Conservation (phyloP, 495 filamentous ascomycete species). For the Diplogelasinospora grovesii region DNA sequence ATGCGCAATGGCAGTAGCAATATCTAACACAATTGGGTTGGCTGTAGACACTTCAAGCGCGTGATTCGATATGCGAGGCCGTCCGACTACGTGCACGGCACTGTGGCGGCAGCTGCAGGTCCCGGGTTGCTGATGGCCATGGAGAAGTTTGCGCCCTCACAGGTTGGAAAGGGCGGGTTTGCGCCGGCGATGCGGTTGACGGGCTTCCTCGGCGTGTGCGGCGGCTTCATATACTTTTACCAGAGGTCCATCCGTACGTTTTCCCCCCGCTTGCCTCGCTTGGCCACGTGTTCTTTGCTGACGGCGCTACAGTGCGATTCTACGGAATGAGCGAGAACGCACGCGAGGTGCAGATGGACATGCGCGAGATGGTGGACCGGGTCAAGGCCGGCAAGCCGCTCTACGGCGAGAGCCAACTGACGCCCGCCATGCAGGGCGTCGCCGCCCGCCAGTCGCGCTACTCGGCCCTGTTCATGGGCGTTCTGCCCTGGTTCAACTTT, state of each 20-base stretch:
- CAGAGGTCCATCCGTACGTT: slow-evolving; percentile 55
- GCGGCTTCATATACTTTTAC: slow-evolving; percentile 76
- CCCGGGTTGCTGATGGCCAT: slow-evolving; percentile 67
- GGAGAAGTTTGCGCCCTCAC: slow-evolving; percentile 78
- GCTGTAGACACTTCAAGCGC: slow-evolving; percentile 82
- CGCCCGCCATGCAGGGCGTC: slow-evolving; percentile 87
- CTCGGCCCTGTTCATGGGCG: slow-evolving; percentile 69
- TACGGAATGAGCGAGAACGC: slow-evolving; percentile 90
- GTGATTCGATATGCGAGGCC: slow-evolving; percentile 79
- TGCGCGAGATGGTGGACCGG: slow-evolving; percentile 93
- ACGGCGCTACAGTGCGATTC: slow-evolving; percentile 60
- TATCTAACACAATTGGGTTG: slow-evolving; percentile 18
- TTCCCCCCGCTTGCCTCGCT: neutral
- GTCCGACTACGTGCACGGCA: slow-evolving; percentile 70
- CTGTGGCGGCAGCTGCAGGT: slow-evolving; percentile 55
- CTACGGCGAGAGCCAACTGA: slow-evolving; percentile 74
- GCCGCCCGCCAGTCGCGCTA: slow-evolving; percentile 90
- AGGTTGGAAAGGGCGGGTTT: slow-evolving; percentile 73
- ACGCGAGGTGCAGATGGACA: slow-evolving; percentile 90
- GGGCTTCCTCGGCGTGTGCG: slow-evolving; percentile 60
- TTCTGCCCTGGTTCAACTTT: slow-evolving; percentile 94
- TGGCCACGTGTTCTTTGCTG: neutral
- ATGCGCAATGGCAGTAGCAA: no score
- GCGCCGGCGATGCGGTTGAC: slow-evolving; percentile 73
- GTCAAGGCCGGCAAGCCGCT: slow-evolving; percentile 86